Base-by-base conservation (phyloP, 495 filamentous ascomycete genomes). In the Hypoxylon intermedium region DNA sequence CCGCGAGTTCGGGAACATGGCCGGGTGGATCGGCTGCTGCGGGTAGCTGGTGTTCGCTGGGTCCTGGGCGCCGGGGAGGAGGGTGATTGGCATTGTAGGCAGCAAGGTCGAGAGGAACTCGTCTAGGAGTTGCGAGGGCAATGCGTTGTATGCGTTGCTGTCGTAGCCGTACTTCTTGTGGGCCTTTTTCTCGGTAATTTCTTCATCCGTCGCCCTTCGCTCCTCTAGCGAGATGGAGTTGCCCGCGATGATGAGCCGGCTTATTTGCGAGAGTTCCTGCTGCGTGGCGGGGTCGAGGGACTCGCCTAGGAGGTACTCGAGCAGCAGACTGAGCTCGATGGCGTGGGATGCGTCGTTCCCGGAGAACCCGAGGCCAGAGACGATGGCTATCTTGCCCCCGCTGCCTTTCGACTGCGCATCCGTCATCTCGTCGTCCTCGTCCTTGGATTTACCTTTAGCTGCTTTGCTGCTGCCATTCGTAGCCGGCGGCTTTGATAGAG, bases 91-190 rank as follows among this genome's bases (percentile, higher is more conserved):
- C 67, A 97, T 82, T 53, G 85, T 85, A 9, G 93, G 91, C 11
- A 98, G 81, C 20, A 99, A 79, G 23, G 85, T 79, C 1, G 88
- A 79, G 6, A 99, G 81, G 75, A 97, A 93, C 16, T 82, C 77
- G 74, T 99, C 94, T 28, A 99, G 80, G 44, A 87, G 87, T 31
- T 85, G 85, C 5, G 91, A 91, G 1, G 94, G 95, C 0, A 87
- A 73, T 9, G 93, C 79, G 71, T 98, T 94, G 77, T 96, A 98
- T 1, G 89, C 73, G 24, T 86, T 84, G 48, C 89, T 85, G 72
- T 98, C 94, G 76, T 98, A 98, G 46, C 95, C 93, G 75, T 98
- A 98, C 60, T 94, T 97, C 69, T 93, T 96, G 20, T 65, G 65
- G 2, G 63, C 33, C 48, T 74, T 77, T 44, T 77, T 77, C 19